Percentiles rank a stretch among this genome's conserved stretches.
These are phyloP conservation scores for Saccharomycopsis sp. DNA, from an alignment of 805 yeast species.

Conservation along the genomic window DNA sequence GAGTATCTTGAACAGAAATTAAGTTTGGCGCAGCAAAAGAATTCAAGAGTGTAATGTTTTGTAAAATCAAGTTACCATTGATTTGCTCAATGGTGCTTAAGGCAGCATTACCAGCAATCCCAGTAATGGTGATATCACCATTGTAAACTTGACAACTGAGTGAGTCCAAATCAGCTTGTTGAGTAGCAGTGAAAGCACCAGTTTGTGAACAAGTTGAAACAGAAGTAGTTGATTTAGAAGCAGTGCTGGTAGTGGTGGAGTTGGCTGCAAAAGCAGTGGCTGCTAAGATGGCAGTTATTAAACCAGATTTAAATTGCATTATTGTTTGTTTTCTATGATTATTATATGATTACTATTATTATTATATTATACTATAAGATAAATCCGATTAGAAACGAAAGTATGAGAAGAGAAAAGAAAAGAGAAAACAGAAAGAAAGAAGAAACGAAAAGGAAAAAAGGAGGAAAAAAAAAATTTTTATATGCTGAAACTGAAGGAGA, in stretches of 20 bases:
- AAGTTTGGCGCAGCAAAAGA: constrained; percentile 74
- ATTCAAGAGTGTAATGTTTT: constrained; percentile 56
- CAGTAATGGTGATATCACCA: constrained; percentile 71
- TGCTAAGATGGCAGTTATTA: not conserved
- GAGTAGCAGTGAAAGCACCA: constrained; percentile 61
- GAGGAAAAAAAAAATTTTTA: not conserved
- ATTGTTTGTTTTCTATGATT: too few relatives aligned
- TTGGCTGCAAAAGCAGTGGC: not conserved
- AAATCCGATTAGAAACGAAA: too few relatives aligned
- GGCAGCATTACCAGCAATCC: constrained; percentile 42
- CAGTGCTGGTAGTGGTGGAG: not conserved
- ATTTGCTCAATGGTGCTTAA: constrained; percentile 71
- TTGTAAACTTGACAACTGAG: constrained; percentile 71
- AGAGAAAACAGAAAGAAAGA: not conserved
- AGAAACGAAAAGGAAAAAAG: not conserved
- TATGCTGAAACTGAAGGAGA: not conserved
- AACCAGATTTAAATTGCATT: not conserved
- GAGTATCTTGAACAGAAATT: constrained; percentile 64
- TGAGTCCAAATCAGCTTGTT: constrained; percentile 69
- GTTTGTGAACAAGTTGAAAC: constrained; percentile 62
- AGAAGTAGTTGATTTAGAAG: constrained; percentile 24
- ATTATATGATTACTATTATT: too few relatives aligned
- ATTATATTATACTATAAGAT: too few relatives aligned
- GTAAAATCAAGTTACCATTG: constrained; percentile 66
- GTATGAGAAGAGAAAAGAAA: not conserved